Percentiles rank a stretch among this genome's conserved stretches.
phyloP scores from a whole-genome alignment of 371 early-diverging fungal genomes.

The Blakeslea trispora region DNA sequence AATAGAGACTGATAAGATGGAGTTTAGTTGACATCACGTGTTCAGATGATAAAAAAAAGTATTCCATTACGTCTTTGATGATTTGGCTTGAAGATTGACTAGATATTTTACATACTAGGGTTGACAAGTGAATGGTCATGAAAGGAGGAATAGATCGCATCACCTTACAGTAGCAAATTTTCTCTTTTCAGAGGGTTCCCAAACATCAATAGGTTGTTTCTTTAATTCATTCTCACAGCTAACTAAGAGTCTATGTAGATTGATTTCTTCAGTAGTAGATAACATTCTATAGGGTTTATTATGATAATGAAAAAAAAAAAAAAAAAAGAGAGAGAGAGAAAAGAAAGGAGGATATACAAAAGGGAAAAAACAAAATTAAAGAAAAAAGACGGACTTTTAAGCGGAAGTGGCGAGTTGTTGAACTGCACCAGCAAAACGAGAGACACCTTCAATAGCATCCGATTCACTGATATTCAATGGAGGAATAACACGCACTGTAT shows the following conservation, averaged over 20 bases:
- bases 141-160: background rate
- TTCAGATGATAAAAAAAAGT: too few species aligned
- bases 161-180: constrained; percentile 39
- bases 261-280: constrained; percentile 33
- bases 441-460: constrained; percentile 69
- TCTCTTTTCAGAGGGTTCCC: constrained; percentile 37
- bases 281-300: constrained; percentile 17
- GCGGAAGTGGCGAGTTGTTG: constrained; percentile 39
- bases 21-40: background rate
- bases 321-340: constrained; percentile 10
- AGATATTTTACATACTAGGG: constrained; percentile 30
- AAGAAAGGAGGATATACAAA: background rate
- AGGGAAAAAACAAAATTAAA: background rate
- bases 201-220: constrained; percentile 25
- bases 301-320: too few species aligned
- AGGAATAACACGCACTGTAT: constrained; percentile 90
- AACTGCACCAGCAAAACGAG: constrained; percentile 65
- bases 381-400: constrained; percentile 5
- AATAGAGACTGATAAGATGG: constrained; percentile 6
- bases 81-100: background rate
- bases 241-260: constrained; percentile 33
- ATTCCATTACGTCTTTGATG: constrained; percentile 1
- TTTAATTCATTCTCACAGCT: constrained; percentile 35
- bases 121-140: background rate
- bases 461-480: constrained; percentile 73